Evolutionary conservation across 768 basidiomycete species (phyloP).

Genomic region (Suillus brevipes): DNA sequence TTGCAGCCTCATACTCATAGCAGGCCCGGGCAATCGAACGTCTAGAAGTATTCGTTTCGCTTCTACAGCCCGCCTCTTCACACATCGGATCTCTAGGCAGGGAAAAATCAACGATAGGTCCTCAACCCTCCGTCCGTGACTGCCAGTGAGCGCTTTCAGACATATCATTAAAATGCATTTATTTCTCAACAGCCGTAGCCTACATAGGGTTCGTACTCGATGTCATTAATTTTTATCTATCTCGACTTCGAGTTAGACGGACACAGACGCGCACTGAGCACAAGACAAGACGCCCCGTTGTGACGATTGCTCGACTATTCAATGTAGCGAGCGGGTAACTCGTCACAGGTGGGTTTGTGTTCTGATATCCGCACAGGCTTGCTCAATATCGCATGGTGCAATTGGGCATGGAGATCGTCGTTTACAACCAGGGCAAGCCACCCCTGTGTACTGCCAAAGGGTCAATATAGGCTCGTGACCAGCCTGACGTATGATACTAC

Average conservation of each 20-base stretch:
- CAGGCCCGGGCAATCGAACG: background rate
- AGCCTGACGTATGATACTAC: no score
- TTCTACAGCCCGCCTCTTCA: background rate
- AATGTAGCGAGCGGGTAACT: background rate
- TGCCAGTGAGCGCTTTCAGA: background rate
- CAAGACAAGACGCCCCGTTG: background rate
- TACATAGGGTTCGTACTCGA: background rate
- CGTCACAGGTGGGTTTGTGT: background rate
- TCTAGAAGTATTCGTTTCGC: background rate
- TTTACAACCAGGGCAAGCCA: background rate
- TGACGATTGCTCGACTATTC: background rate
- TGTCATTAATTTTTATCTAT: background rate
- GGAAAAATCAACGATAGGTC: background rate
- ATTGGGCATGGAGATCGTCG: background rate
- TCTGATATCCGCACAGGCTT: background rate
- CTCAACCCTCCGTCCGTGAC: background rate
- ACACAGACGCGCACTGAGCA: background rate
- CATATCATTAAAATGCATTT: background rate
- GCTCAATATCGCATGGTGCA: background rate
- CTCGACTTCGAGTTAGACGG: background rate
- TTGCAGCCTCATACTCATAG: background rate
- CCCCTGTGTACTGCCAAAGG: background rate
- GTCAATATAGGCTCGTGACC: background rate
- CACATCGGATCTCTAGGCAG: background rate
- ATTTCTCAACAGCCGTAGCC: background rate